Evolutionary conservation across 2,329 filamentous ascomycete species (phyloP).

Genomic region (Scedosporium dehoogii): DNA sequence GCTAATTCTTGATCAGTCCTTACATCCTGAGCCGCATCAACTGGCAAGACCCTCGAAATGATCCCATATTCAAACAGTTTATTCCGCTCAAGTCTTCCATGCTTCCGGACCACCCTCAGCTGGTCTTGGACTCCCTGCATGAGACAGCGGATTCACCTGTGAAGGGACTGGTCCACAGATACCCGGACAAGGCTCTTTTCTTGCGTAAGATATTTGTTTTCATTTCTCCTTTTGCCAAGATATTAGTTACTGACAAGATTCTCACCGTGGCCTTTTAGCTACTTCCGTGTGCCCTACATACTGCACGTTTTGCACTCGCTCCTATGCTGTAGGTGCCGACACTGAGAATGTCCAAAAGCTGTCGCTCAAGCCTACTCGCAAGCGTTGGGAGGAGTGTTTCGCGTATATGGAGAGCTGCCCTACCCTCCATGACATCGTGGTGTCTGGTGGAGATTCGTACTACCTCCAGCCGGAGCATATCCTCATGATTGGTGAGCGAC

Average conservation of each 20-base stretch:
- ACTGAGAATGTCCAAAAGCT: conserved; percentile 41
- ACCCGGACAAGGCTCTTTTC: conserved; percentile 53
- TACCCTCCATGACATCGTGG: conserved; percentile 45
- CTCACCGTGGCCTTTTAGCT: conserved; percentile 24
- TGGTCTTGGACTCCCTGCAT: conserved; percentile 48
- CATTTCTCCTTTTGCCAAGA: not conserved
- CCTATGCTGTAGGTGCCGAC: conserved; percentile 45
- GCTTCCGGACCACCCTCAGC: conserved; percentile 41
- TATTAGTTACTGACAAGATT: too few relatives aligned
- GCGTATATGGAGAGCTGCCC: conserved; percentile 42
- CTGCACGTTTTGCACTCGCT: conserved; percentile 53
- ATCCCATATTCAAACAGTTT: conserved; percentile 52
- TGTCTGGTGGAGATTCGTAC: conserved; percentile 54
- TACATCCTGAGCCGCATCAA: conserved; percentile 49
- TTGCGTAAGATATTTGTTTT: conserved; percentile 33
- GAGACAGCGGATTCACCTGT: conserved; percentile 47
- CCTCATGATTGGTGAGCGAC: conserved; percentile 39
- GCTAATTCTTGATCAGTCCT: conserved; percentile 26
- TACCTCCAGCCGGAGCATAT: conserved; percentile 44
- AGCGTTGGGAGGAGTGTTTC: conserved; percentile 46
- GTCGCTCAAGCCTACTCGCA: conserved; percentile 25
- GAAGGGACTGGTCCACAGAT: conserved; percentile 50
- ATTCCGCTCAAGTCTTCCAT: conserved; percentile 44
- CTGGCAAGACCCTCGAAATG: conserved; percentile 47
- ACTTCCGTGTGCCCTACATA: conserved; percentile 53